These are phyloP conservation scores for Heterobasidion irregulare DNA, from an alignment of 1,284 basidiomycete genomes.

Conservation along the genomic window DNA sequence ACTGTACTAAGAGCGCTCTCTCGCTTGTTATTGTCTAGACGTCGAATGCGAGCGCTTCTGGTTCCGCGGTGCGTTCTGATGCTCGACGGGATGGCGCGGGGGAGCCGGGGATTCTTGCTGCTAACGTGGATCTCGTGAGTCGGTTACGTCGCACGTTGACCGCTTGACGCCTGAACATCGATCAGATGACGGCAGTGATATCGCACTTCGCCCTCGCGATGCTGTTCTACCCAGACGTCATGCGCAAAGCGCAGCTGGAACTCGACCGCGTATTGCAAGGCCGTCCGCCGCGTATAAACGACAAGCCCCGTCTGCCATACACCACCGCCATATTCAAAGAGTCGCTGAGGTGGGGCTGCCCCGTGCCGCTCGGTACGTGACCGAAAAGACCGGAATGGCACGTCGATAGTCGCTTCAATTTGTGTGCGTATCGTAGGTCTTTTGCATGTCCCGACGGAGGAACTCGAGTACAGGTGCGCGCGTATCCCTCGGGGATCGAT, in stretches of 20 bases:
- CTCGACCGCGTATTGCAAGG: conserved; percentile 46
- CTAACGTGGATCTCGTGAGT: too few relatives aligned
- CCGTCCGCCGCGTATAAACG: conserved; percentile 42
- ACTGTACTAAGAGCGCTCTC: too few relatives aligned
- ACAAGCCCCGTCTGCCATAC: conserved; percentile 40
- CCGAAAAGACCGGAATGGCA: too few relatives aligned
- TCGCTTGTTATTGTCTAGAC: background rate
- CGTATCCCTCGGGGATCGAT: background rate
- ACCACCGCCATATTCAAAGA: background rate
- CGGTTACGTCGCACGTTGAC: too few relatives aligned
- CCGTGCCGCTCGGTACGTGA: conserved; percentile 27
- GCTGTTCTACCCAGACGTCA: conserved; percentile 40
- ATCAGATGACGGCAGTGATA: conserved; percentile 34
- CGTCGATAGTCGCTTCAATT: background rate
- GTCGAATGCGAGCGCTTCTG: background rate
- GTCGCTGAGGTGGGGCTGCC: conserved; percentile 2
- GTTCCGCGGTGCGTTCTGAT: background rate
- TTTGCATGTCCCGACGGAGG: background rate
- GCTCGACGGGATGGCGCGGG: background rate
- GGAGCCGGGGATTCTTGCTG: too few relatives aligned
- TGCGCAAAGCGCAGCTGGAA: conserved; percentile 44
- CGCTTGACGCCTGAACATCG: background rate
- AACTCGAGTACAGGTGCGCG: background rate
- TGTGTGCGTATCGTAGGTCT: background rate
- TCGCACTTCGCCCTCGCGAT: conserved; percentile 54